Percentiles rank a stretch among this genome's conserved stretches.
These are phyloP conservation scores for Pulveroboletus ravenelii DNA, from an alignment of 768 basidiomycete genomes.

Conservation along the genomic window DNA sequence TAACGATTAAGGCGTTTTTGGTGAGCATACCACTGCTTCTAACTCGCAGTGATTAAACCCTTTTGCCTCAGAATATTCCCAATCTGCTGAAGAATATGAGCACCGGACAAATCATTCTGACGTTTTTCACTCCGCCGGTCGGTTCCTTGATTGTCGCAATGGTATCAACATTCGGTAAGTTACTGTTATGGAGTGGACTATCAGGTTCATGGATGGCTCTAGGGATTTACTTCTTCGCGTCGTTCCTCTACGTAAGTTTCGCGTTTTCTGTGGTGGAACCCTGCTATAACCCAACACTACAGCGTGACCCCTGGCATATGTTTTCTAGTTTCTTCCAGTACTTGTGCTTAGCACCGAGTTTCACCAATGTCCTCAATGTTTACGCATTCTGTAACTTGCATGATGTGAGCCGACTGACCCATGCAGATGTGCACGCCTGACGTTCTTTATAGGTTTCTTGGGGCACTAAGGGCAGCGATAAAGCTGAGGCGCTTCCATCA, in stretches of 20 bases:
- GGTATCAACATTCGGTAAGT: constrained; percentile 77
- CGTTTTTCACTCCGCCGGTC: constrained; percentile 71
- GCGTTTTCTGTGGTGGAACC: background rate
- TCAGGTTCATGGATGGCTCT: constrained; percentile 8
- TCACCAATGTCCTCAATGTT: constrained; percentile 92
- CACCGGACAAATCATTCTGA: constrained; percentile 43
- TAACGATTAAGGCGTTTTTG: constrained; percentile 75
- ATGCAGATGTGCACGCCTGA: background rate
- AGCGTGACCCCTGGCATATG: constrained; percentile 99
- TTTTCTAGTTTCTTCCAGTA: constrained; percentile 92
- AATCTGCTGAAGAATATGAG: constrained; percentile 45
- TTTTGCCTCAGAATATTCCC: constrained; percentile 47
- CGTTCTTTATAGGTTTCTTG: constrained; percentile 60
- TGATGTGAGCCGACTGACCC: constrained; percentile 48
- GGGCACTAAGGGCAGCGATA: constrained; percentile 95
- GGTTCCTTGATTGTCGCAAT: constrained; percentile 83
- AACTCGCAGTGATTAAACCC: background rate
- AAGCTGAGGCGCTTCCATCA: constrained; percentile 86
- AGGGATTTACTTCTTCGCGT: constrained; percentile 80
- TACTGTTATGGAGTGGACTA: background rate
- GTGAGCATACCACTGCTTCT: constrained; percentile 35
- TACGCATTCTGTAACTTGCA: constrained; percentile 98
- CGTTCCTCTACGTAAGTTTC: constrained; percentile 74
- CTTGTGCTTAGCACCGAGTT: constrained; percentile 83
- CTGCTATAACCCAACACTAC: constrained; percentile 7